Conservation (phyloP, 1,139 yeast species). For the Geotrichum bryndzae region DNA sequence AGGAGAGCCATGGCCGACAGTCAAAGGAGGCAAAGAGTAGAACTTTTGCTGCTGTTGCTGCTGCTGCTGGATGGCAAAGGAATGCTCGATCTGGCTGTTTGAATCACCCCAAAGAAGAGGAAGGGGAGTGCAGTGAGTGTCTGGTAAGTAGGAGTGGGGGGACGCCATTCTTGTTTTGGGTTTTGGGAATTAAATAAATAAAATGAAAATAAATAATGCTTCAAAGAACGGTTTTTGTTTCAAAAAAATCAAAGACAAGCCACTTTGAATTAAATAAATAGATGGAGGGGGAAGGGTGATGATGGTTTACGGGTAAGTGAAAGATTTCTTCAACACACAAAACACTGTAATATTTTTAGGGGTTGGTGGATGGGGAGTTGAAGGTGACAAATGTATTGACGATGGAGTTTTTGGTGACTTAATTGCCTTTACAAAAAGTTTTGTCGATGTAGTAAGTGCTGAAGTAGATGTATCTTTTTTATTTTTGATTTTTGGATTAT, state of each 20-base stretch:
- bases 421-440: background rate
- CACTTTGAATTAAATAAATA: background rate
- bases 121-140: conserved; percentile 23
- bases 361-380: background rate
- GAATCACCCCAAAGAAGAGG: conserved; percentile 28
- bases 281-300: background rate
- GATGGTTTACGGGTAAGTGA: background rate
- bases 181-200: background rate
- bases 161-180: background rate
- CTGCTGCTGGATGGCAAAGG: conserved; percentile 6
- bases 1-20: background rate
- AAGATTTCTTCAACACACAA: background rate
- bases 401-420: background rate
- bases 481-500: no score
- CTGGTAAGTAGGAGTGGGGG: conserved; percentile 11
- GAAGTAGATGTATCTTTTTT: no score
- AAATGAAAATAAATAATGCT: background rate
- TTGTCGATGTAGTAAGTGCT: no score
- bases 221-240: background rate
- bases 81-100: background rate
- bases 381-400: background rate
- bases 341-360: background rate
- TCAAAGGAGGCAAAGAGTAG: conserved; percentile 15
- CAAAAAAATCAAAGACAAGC: background rate
- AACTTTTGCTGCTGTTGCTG: conserved; percentile 14